Evolutionary conservation across 148 eudicot genomes (phyloP).

Genomic region (Chenopodium formosanum): DNA sequence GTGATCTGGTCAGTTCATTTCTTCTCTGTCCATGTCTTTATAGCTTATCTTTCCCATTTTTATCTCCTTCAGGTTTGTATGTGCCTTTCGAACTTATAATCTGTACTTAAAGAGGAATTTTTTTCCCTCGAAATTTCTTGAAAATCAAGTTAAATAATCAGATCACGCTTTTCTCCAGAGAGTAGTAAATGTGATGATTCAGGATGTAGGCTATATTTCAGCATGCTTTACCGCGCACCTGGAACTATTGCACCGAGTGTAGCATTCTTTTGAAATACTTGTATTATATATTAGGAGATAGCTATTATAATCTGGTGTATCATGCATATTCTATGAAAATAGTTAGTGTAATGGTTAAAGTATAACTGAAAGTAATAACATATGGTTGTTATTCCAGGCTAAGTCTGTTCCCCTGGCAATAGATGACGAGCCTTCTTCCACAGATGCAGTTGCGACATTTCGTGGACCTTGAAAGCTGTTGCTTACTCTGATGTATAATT

Average conservation of each 20-base stretch:
- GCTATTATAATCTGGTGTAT: not conserved
- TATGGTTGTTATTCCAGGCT: conserved; percentile 46
- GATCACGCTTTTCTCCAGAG: no score
- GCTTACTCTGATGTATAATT: not conserved
- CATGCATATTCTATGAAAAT: not conserved
- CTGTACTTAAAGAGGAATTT: not conserved
- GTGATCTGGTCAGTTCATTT: conserved; percentile 65
- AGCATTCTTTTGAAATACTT: not conserved
- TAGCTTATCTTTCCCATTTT: not conserved
- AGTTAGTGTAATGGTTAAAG: not conserved
- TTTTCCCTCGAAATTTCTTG: no score
- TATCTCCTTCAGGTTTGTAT: no score
- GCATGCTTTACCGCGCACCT: no score
- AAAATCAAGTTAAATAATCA: no score
- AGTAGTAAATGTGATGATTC: no score
- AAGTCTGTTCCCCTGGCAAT: conserved; percentile 60
- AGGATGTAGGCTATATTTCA: no score
- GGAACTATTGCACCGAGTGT: not conserved
- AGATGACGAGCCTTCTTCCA: conserved; percentile 44
- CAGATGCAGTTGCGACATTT: conserved; percentile 32
- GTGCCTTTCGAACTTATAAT: not conserved
- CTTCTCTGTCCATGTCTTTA: not conserved
- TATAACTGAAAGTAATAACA: not conserved
- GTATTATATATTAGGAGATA: not conserved
- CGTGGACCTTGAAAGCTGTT: conserved; percentile 37